Percentiles rank a stretch among this genome's conserved stretches.
phyloP scores from a whole-genome alignment of 805 yeast genomes.

The Saccharomycopsis fermentans region DNA sequence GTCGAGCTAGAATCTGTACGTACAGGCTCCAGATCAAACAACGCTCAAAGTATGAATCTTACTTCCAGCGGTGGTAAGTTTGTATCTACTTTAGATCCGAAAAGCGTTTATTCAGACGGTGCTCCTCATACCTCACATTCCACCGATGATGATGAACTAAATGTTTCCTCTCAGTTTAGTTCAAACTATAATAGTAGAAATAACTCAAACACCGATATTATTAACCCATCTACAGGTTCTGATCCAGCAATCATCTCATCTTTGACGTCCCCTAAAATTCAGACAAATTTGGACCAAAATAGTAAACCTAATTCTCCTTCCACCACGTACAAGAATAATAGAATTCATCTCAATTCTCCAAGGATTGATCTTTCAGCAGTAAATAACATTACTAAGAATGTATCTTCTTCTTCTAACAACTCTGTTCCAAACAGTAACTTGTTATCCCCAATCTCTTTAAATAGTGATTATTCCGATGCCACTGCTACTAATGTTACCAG shows the following conservation, averaged over 20 bases:
- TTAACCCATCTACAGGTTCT: background rate
- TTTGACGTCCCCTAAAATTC: slow-evolving; percentile 14
- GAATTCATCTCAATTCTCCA: slow-evolving; percentile 17
- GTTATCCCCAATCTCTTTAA: slow-evolving; percentile 13
- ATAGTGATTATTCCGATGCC: slow-evolving; percentile 2
- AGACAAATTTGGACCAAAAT: background rate
- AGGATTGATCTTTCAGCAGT: slow-evolving; percentile 3
- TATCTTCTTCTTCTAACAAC: background rate
- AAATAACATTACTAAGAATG: background rate
- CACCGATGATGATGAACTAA: background rate
- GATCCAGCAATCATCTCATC: slow-evolving; percentile 7
- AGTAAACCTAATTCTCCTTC: slow-evolving; percentile 13
- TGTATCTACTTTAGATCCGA: background rate
- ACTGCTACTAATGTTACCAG: background rate
- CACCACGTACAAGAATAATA: slow-evolving; percentile 13
- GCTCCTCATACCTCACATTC: background rate
- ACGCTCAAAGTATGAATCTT: background rate
- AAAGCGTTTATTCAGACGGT: background rate
- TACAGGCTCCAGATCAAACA: background rate
- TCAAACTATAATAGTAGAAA: slow-evolving; percentile 11
- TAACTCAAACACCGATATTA: slow-evolving; percentile 9
- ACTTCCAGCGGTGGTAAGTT: background rate
- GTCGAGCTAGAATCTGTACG: background rate
- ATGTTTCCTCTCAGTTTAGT: slow-evolving; percentile 6
- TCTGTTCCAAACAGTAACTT: background rate